phyloP scores from a whole-genome alignment of 768 basidiomycete species.

The Mycena sanguinolenta region DNA sequence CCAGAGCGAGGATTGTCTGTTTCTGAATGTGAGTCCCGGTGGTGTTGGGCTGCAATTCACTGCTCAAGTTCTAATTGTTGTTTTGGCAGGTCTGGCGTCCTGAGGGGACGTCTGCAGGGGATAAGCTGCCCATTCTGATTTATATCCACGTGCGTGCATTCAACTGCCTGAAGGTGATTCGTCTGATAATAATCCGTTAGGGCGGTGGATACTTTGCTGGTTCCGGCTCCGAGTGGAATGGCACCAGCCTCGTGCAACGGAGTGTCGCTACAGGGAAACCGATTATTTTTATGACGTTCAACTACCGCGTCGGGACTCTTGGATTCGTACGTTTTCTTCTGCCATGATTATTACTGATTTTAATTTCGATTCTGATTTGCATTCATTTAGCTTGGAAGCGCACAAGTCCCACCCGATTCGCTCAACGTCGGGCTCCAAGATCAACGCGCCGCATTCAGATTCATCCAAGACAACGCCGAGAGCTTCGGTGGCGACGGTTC shows the following conservation, averaged over 20 bases:
- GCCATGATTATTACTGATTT: not conserved
- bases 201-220: constrained; percentile 16
- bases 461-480: constrained; percentile 21
- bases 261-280: constrained; percentile 10
- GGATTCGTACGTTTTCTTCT: constrained; percentile 3
- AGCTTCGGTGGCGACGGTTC: constrained; percentile 22
- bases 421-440: constrained; percentile 23
- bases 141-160: not conserved
- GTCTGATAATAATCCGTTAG: not conserved
- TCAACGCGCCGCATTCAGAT: constrained; percentile 17
- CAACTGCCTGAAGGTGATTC: too few species aligned
- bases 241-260: not conserved
- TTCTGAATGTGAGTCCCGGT: constrained; percentile 11
- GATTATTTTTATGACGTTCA: constrained; percentile 6
- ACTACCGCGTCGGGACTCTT: constrained; percentile 1
- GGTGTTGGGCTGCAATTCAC: not conserved
- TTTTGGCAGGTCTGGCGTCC: not conserved
- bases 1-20: constrained; percentile 20
- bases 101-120: not conserved
- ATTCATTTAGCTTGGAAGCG: constrained; percentile 16
- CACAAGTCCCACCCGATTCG: not conserved
- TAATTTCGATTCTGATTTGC: too few species aligned
- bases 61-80: not conserved
- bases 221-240: constrained; percentile 17
- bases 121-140: not conserved